These are phyloP conservation scores for Daldinia grandis DNA, from an alignment of 495 filamentous ascomycete genomes.

Conservation along the genomic window DNA sequence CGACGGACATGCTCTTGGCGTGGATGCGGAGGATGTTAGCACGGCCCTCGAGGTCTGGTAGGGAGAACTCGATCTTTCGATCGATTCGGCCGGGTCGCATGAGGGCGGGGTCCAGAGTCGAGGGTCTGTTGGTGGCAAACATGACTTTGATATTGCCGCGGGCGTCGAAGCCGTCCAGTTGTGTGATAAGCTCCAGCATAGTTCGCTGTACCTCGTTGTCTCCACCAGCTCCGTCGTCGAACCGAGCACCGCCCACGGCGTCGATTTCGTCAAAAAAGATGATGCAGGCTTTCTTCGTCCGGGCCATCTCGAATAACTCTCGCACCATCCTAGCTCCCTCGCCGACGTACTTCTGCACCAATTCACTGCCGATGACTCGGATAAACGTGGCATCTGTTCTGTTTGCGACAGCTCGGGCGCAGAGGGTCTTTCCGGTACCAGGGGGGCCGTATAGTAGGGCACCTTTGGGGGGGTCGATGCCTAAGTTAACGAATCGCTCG, in stretches of 20 bases:
- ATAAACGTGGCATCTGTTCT: constrained; percentile 98
- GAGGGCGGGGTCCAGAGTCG: constrained; percentile 92
- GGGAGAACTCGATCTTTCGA: constrained; percentile 97
- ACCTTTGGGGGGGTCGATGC: constrained; percentile 98
- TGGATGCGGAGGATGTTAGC: constrained; percentile 98
- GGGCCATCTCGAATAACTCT: constrained; percentile 99
- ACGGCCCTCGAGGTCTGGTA: constrained; percentile 94
- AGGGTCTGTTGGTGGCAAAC: constrained; percentile 98
- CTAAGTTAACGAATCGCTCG: constrained; percentile 94
- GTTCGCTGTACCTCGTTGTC: constrained; percentile 99
- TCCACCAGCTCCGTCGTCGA: constrained; percentile 96
- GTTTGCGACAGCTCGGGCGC: constrained; percentile 96
- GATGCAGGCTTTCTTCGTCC: constrained; percentile 99
- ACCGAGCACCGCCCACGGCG: constrained; percentile 96
- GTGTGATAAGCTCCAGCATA: constrained; percentile 98
- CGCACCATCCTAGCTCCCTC: constrained; percentile 98
- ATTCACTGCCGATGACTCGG: constrained; percentile 93
- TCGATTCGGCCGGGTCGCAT: constrained; percentile 99
- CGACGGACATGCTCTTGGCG: constrained; percentile 99
- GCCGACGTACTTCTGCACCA: constrained; percentile 99
- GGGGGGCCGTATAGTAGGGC: constrained; percentile 96
- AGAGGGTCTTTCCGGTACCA: constrained; percentile 97
- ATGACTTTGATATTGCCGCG: constrained; percentile 99
- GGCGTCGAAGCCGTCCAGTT: constrained; percentile 96
- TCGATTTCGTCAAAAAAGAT: constrained; percentile 99